A percentile compares a stretch with the other conserved stretches of the same genome.
phyloP scores from a whole-genome alignment of 805 yeast species.

The Candida tammaniensis region DNA sequence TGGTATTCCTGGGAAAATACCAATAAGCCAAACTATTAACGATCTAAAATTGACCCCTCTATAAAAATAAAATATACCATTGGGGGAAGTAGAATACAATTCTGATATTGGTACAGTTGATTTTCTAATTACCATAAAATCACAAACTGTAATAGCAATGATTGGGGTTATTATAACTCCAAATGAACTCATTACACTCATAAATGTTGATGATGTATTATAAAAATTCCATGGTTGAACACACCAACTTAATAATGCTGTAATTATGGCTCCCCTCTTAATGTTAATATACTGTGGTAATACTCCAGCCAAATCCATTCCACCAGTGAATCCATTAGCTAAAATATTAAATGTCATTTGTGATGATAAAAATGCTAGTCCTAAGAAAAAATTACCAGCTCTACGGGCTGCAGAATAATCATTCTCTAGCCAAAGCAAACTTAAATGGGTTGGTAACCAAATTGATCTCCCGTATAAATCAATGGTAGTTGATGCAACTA shows the following conservation, averaged over 20 bases:
- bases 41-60: constrained; percentile 45
- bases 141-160: constrained; percentile 29
- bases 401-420: constrained; percentile 36
- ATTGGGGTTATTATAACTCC: constrained; percentile 18
- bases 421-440: constrained; percentile 38
- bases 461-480: constrained; percentile 33
- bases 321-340: constrained; percentile 54
- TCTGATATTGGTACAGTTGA: constrained; percentile 39
- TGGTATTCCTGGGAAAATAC: constrained; percentile 49
- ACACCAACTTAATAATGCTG: constrained; percentile 20
- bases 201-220: constrained; percentile 16
- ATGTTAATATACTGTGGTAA: constrained; percentile 44
- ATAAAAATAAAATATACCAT: constrained; percentile 41
- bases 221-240: constrained; percentile 22
- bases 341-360: constrained; percentile 34
- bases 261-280: constrained; percentile 40
- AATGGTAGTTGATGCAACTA: constrained; percentile 43
- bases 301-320: constrained; percentile 50
- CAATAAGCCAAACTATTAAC: constrained; percentile 33
- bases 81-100: constrained; percentile 28
- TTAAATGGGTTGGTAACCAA: constrained; percentile 48
- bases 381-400: constrained; percentile 47
- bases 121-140: constrained; percentile 36
- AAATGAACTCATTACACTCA: constrained; percentile 19
- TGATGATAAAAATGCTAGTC: constrained; percentile 27